phyloP scores from a whole-genome alignment of 148 eudicot species.

The Rhododendron mucronatum region DNA sequence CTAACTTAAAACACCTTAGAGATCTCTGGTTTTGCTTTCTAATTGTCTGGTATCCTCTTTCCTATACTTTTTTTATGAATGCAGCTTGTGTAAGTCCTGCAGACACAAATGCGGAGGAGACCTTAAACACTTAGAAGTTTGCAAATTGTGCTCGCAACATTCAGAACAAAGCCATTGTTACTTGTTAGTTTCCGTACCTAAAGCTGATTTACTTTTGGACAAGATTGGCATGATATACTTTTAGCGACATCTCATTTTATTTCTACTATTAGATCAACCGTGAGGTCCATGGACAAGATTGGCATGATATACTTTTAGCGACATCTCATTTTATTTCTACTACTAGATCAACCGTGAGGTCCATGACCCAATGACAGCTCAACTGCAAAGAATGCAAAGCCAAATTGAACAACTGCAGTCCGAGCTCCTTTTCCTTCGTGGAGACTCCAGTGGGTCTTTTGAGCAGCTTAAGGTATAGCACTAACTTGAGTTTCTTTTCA shows the following conservation, averaged over 20 bases:
- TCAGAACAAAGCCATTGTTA: slow-evolving; percentile 93
- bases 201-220: neutral
- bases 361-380: slow-evolving; percentile 59
- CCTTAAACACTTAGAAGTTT: slow-evolving; percentile 90
- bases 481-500: no score
- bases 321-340: slow-evolving; percentile 14
- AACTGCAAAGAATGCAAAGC: slow-evolving; percentile 83
- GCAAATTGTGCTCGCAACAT: slow-evolving; percentile 98
- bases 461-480: slow-evolving; percentile 57
- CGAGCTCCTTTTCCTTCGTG: slow-evolving; percentile 73
- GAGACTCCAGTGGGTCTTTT: slow-evolving; percentile 63
- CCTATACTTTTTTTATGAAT: slow-evolving; percentile 1
- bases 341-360: slow-evolving; percentile 77
- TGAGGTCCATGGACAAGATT: slow-evolving; percentile 30
- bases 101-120: slow-evolving; percentile 94
- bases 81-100: slow-evolving; percentile 97
- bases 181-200: slow-evolving; percentile 47
- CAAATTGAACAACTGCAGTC: slow-evolving; percentile 91
- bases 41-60: neutral
- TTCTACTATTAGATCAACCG: slow-evolving; percentile 68
- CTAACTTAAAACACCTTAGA: neutral
- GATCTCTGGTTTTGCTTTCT: slow-evolving; percentile 2
- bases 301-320: neutral
- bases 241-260: slow-evolving; percentile 3
- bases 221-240: neutral